Evolutionary conservation across 345 rosid species (phyloP), one percentile per base, ranked within the genome.

Genomic region (Lepidium africanum): DNA sequence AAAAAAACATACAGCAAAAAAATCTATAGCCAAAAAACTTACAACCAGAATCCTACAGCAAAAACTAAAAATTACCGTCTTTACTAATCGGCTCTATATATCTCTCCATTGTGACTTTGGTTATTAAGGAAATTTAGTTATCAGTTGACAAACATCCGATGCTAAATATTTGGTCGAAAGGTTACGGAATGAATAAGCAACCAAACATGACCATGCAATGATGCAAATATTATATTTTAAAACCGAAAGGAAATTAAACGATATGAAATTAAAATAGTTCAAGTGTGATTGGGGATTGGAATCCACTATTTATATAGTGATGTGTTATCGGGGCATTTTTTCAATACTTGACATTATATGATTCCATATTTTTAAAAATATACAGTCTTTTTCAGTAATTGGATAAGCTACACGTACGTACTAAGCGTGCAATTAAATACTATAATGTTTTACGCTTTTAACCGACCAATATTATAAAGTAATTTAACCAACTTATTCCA

Each of bases 121-220:
- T 25, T 25, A 2, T 25, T 3, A 25, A 25, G 27, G 0, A 25
- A 2, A 25, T 25, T 2, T 25, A 25, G 3, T 25, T 25, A 25
- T 25, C 27, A 25, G 2, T 3, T 25, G 2, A 21, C 23, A 25
- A 25, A 2, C 27, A 25, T 25, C 19, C 2, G 35, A 9, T 69
- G 16, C 60, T 40, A 49, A 17, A 50, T 13, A 39, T 41, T 59
- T 70, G 37, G 45, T 45, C 38, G 53, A 19, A 60, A 70, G 45
- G 53, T 50, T 70, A 19, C 37, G 45, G 35, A 59, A 59, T 69
- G 37, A 41, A 60, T 60, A 60, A 50, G 67, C 74, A 70, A 70
- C 37, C 53, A 21, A 21, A 21, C 42, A 51, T 35, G 10, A 60
- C 67, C 67, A 60, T 2, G 2, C 2, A 10, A 48, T 47, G 10